Evolutionary conservation across 73 alveolate species (phyloP), one percentile per base, ranked within the genome.

Genomic region (Stentor roeselii): DNA sequence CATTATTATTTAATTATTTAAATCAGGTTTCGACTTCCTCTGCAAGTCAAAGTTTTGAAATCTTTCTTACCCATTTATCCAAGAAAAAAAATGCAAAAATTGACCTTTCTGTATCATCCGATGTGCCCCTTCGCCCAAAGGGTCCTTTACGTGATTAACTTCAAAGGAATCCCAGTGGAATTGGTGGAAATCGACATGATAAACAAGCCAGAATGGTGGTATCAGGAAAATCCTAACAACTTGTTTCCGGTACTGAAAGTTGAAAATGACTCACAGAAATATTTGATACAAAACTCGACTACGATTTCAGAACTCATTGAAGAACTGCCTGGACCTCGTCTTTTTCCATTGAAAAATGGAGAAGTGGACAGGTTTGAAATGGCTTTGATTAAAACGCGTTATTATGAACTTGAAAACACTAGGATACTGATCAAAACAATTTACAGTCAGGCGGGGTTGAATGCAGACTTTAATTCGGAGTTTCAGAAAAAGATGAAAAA

Each of bases 81-180:
- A n/a, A n/a, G n/a, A n/a, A n/a, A n/a, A n/a, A n/a, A n/a, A n/a
- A n/a, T n/a, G n/a, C n/a, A n/a, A n/a, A n/a, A n/a, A n/a, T n/a
- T n/a, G n/a, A n/a, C n/a, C n/a, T n/a, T n/a, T n/a, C n/a, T n/a
- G n/a, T n/a, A n/a, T n/a, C 67, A 50, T 21, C 67, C 21, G 21
- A 50, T 50, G 67, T 50, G 67, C 67, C 67, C 67, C 67, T 50
- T 50, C 67, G 6, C 67, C 6, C 67, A 50, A 50, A 50, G 67
- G 6, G 21, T 21, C 67, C 67, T 50, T 50, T 50, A 50, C 21
- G 67, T 21, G 6, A 50, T 50, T 6, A 21, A 6, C 21, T 50
- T 11, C 67, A 50, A 50, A 50, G 67, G 67, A 11, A 50, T 50
- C 21, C 67, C 6, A 50, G 6, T 6, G 30, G 67, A 6, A 50